These are phyloP conservation scores for Kwoniella bestiolae DNA, from an alignment of 768 basidiomycete genomes.

Conservation along the genomic window DNA sequence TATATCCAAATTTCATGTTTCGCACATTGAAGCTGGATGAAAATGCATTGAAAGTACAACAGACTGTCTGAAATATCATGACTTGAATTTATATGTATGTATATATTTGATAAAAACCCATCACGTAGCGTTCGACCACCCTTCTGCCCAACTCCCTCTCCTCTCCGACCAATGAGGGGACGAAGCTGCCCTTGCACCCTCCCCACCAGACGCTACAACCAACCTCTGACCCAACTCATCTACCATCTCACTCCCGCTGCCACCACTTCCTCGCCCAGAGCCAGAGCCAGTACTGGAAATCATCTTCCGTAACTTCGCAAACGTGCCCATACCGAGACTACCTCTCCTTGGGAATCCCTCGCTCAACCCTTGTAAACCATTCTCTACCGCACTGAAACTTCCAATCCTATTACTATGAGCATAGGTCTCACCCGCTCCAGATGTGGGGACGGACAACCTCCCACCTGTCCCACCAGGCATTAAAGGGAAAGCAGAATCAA, in stretches of 20 bases:
- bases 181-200: neutral
- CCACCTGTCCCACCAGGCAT: constrained; percentile 22
- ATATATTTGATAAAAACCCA: neutral
- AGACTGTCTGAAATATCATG: no score
- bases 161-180: constrained; percentile 33
- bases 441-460: constrained; percentile 10
- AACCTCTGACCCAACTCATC: constrained; percentile 8
- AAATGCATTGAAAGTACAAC: no score
- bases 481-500: constrained; percentile 34
- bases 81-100: no score
- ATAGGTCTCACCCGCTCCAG: constrained; percentile 11
- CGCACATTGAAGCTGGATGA: no score
- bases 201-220: neutral
- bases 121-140: constrained; percentile 23
- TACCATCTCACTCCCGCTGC: neutral
- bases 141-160: constrained; percentile 47
- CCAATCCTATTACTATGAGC: neutral
- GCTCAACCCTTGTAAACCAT: neutral
- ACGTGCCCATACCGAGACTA: constrained; percentile 29
- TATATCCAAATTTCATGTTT: no score
- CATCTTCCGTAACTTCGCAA: constrained; percentile 16
- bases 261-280: neutral
- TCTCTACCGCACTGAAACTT: neutral
- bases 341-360: constrained; percentile 21
- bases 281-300: neutral